Evolutionary conservation across 2,329 filamentous ascomycete genomes (phyloP).

Genomic region (Fusarium algeriense): DNA sequence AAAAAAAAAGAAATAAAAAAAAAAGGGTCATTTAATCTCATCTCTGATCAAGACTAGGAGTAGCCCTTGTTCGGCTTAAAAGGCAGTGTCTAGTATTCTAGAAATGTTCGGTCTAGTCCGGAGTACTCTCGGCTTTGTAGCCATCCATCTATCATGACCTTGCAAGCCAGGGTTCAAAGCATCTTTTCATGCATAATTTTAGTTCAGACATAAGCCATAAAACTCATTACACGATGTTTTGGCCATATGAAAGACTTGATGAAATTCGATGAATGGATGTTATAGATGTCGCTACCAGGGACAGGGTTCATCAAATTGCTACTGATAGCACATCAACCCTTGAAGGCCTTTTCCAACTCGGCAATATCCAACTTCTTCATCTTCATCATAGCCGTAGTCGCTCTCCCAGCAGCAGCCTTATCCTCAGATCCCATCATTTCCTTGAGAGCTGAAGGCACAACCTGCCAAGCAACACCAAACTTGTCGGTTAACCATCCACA

Average conservation of each 20-base stretch:
- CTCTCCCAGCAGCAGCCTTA: constrained; percentile 49
- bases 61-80: not conserved
- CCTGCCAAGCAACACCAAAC: constrained; percentile 62
- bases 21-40: not conserved
- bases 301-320: not conserved
- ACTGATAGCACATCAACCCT: constrained; percentile 16
- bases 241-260: no score
- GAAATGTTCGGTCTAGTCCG: not conserved
- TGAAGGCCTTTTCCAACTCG: constrained; percentile 52
- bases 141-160: not conserved
- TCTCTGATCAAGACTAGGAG: not conserved
- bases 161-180: not conserved
- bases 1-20: no score
- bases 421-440: constrained; percentile 53
- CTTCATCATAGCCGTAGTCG: constrained; percentile 54
- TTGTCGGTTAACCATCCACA: constrained; percentile 62
- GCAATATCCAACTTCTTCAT: constrained; percentile 60
- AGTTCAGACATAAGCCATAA: not conserved
- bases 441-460: constrained; percentile 55
- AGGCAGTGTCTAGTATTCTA: not conserved
- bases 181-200: not conserved
- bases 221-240: not conserved
- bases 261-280: no score
- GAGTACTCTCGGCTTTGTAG: constrained; percentile 1
- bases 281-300: not conserved